Percentiles rank a stretch among this genome's conserved stretches.
phyloP scores from a whole-genome alignment of 129 eudicot genomes.

The Artemisia annua region DNA sequence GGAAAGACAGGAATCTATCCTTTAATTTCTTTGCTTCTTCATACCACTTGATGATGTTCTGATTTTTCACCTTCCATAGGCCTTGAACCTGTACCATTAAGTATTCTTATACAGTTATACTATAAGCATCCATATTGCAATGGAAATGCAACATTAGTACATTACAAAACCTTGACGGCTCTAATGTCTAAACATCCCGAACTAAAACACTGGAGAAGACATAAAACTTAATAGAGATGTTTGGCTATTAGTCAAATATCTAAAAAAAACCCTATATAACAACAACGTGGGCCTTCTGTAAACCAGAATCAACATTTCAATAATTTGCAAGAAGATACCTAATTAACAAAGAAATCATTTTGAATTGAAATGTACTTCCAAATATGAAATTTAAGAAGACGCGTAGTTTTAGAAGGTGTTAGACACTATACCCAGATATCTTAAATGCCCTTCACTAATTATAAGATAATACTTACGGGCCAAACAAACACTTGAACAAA shows the following conservation, averaged over 20 bases:
- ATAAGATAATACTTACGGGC: background rate
- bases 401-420: background rate
- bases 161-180: background rate
- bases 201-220: background rate
- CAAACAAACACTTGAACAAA: background rate
- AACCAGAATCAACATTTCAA: background rate
- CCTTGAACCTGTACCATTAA: slow-evolving; percentile 71
- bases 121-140: too few species aligned
- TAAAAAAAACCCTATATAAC: background rate
- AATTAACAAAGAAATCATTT: background rate
- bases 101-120: background rate
- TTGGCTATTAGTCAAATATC: slow-evolving; percentile 1
- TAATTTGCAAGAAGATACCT: background rate
- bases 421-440: background rate
- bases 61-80: slow-evolving; percentile 82
- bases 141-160: background rate
- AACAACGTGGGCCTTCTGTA: background rate
- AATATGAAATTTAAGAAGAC: background rate
- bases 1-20: slow-evolving; percentile 68
- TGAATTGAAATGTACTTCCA: background rate
- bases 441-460: background rate
- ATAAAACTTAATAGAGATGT: background rate
- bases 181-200: too few species aligned
- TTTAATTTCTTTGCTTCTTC: slow-evolving; percentile 79
- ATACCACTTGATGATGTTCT: slow-evolving; percentile 62